Percentiles rank a stretch among this genome's conserved stretches.
phyloP scores from a whole-genome alignment of 768 basidiomycete genomes.

The Saitozyma sp. region DNA sequence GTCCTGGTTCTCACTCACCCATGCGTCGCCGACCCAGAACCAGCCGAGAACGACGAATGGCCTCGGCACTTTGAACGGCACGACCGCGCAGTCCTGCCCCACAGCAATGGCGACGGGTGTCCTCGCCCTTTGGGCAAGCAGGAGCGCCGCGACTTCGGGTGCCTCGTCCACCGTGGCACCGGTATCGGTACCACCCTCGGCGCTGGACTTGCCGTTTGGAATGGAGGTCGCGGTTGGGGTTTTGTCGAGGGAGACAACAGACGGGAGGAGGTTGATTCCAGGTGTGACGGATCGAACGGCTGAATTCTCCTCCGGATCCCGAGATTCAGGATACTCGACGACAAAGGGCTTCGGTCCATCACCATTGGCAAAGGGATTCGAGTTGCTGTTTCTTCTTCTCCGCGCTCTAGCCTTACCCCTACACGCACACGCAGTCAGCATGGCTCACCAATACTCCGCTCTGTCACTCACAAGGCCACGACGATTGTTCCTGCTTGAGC shows the following conservation, averaged over 20 bases:
- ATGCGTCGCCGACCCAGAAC: conserved; percentile 49
- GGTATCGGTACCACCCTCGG: too few species aligned
- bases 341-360: too few species aligned
- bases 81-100: conserved; percentile 38
- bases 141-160: conserved; percentile 36
- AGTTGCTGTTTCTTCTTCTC: too few species aligned
- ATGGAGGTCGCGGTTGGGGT: too few species aligned
- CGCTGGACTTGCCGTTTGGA: too few species aligned
- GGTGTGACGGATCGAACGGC: neutral
- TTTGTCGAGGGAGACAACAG: too few species aligned
- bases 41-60: conserved; percentile 46
- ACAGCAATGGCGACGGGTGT: conserved; percentile 43
- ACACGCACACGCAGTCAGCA: neutral
- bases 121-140: conserved; percentile 35
- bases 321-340: too few species aligned
- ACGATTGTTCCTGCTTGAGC: conserved; percentile 34
- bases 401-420: conserved; percentile 11
- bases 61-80: conserved; percentile 40
- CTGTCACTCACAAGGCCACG: conserved; percentile 34
- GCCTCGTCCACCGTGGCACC: conserved; percentile 11
- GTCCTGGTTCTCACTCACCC: conserved; percentile 25
- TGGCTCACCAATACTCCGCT: neutral
- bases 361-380: too few species aligned
- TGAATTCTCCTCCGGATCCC: neutral
- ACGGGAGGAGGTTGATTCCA: too few species aligned